Evolutionary conservation across 2,329 filamentous ascomycete genomes (phyloP).

Genomic region (Volutella citrinella): DNA sequence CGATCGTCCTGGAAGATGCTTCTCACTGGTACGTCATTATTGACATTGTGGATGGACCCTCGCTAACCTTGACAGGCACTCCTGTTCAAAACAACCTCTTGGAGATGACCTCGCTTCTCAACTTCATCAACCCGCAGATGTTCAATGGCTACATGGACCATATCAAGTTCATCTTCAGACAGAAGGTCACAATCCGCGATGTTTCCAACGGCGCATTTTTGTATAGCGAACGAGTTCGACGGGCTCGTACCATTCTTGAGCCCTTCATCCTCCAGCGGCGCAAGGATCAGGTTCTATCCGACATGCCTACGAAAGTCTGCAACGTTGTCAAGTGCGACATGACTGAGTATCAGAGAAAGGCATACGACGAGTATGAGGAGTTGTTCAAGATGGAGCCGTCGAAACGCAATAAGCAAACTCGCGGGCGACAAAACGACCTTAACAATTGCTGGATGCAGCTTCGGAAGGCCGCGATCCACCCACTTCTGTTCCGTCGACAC

Average conservation of each 20-base stretch:
- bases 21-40: slow-evolving; percentile 43
- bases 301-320: slow-evolving; percentile 77
- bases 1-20: slow-evolving; percentile 80
- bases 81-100: slow-evolving; percentile 93
- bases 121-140: slow-evolving; percentile 87
- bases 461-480: slow-evolving; percentile 88
- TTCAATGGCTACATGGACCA: slow-evolving; percentile 76
- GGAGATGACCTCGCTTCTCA: slow-evolving; percentile 84
- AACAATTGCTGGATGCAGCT: slow-evolving; percentile 85
- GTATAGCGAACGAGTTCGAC: slow-evolving; percentile 79
- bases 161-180: slow-evolving; percentile 84
- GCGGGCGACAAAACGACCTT: slow-evolving; percentile 48
- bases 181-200: slow-evolving; percentile 82
- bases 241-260: slow-evolving; percentile 87
- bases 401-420: slow-evolving; percentile 46
- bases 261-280: slow-evolving; percentile 93
- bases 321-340: slow-evolving; percentile 80
- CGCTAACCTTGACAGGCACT: slow-evolving; percentile 58
- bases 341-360: slow-evolving; percentile 65
- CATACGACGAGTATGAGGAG: slow-evolving; percentile 66
- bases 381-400: slow-evolving; percentile 63
- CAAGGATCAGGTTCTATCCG: slow-evolving; percentile 85
- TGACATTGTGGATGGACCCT: too few relatives aligned
- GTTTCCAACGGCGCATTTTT: slow-evolving; percentile 78
- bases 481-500: slow-evolving; percentile 77